Evolutionary conservation across 2,329 filamentous ascomycete genomes (phyloP), one percentile per base, ranked within the genome.

Genomic region (Lasiodiplodia hormozganensis): DNA sequence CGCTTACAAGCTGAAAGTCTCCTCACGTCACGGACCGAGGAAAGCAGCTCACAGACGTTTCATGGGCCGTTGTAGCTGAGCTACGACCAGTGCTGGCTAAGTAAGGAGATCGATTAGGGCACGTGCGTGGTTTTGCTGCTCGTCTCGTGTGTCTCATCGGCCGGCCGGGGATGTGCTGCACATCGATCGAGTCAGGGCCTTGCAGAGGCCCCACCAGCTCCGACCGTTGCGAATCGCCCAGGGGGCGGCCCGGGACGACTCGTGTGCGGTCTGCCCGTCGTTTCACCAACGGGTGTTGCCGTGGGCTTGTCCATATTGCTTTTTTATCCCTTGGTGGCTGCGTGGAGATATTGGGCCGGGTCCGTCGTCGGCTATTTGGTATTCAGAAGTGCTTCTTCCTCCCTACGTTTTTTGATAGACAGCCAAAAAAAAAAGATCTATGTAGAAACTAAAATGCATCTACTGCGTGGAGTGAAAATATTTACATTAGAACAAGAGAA

Each of bases 131-230:
- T 31, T n/a, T n/a, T 10, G 25, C 18, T 18, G 12, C n/a, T 47
- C 21, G 21, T 36, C 7, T 62, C 11, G 54, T 16, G 25, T 34
- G 21, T 34, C 31, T 21, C 43, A 47, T 47, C 43, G 7, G n/a
- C 43, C 2, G 28, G 4, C 18, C 18, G 43, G 21, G 43, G 14
- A 34, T 34, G 16, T n/a, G 40, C 40, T 47, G 40, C 40, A 47
- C 40, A 31, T 62, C 58, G 58, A 62, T 62, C 58, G 58, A 62
- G 58, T 62, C 58, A 62, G 58, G 40, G 18, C 58, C 58, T n/a
- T 36, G 58, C 36, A 62, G 58, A 34, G 43, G 58, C 16, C 43
- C 58, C 58, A 23, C 34, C 36, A 11, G 7, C 6, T n/a, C 14
- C 23, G 4, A 47, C 23, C 14, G 5, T 23, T 28, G 21, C 38